These are phyloP conservation scores for Candida tallmaniae DNA, from an alignment of 805 yeast genomes.

Conservation along the genomic window DNA sequence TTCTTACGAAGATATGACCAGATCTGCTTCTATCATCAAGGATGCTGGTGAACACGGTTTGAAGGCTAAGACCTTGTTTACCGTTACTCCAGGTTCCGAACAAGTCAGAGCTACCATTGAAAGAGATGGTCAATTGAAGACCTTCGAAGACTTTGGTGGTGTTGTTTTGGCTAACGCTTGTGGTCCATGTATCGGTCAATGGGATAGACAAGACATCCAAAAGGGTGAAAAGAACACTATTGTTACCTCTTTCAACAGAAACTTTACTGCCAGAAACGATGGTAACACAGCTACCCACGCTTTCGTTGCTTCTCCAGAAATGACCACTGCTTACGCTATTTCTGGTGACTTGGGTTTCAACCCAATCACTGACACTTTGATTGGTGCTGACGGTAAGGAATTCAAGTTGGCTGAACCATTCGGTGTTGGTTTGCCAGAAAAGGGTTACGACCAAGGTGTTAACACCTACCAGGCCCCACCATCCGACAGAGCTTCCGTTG, in stretches of 20 bases:
- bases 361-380: constrained; percentile 87
- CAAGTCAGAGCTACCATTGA: constrained; percentile 98
- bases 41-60: constrained; percentile 91
- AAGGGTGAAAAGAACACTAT: constrained; percentile 96
- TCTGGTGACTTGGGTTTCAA: constrained; percentile 96
- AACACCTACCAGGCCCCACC: constrained; percentile 98
- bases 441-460: constrained; percentile 90
- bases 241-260: constrained; percentile 96
- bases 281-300: constrained; percentile 98
- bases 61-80: constrained; percentile 85
- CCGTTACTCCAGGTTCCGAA: constrained; percentile 97
- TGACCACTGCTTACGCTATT: constrained; percentile 91
- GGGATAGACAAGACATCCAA: constrained; percentile 93
- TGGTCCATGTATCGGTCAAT: constrained; percentile 99
- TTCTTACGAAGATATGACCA: constrained; percentile 96
- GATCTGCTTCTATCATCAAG: constrained; percentile 87
- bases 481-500: constrained; percentile 67
- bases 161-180: constrained; percentile 95
- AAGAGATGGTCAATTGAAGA: constrained; percentile 87
- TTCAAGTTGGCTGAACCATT: constrained; percentile 83
- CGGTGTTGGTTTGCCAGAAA: constrained; percentile 86
- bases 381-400: constrained; percentile 84
- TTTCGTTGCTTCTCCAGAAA: constrained; percentile 95
- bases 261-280: constrained; percentile 96
- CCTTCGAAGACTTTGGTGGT: constrained; percentile 90